Conservation (phyloP, 129 eudicot genomes). For the Ambrosia trifida region DNA sequence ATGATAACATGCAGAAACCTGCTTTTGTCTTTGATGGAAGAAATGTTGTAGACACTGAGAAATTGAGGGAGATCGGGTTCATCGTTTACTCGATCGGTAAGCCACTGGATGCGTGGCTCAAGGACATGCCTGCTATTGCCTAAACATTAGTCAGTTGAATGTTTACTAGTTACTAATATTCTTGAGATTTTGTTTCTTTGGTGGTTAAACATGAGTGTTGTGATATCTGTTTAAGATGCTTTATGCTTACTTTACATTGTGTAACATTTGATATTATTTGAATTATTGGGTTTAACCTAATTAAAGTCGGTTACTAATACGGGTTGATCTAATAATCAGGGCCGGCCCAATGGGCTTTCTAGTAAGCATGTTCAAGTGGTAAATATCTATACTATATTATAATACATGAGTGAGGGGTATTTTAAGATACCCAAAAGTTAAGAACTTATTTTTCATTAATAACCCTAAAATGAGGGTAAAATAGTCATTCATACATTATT, state of each 20-base stretch:
- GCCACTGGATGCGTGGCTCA: constrained; percentile 90
- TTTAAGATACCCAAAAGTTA: too few species aligned
- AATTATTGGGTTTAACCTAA: too few species aligned
- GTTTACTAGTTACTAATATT: constrained; percentile 34
- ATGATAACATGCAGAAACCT: constrained; percentile 85
- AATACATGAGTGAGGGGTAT: too few species aligned
- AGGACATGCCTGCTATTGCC: constrained; percentile 85
- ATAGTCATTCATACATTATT: too few species aligned
- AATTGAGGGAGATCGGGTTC: constrained; percentile 82
- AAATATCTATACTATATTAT: too few species aligned
- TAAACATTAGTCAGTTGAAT: constrained; percentile 40
- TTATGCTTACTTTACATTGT: constrained; percentile 38
- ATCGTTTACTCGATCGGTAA: constrained; percentile 86
- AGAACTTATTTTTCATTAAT: too few species aligned
- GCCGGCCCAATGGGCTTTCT: too few species aligned
- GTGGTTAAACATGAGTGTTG: constrained; percentile 25
- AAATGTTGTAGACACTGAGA: constrained; percentile 56
- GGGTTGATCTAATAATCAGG: too few species aligned
- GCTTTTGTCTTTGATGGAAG: constrained; percentile 86
- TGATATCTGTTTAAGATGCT: constrained; percentile 30
- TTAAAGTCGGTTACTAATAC: too few species aligned
- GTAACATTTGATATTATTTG: constrained; percentile 32
- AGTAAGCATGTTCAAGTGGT: too few species aligned
- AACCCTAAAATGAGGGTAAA: too few species aligned
- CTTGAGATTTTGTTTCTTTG: constrained; percentile 18